Evolutionary conservation across 140 eudicot species (phyloP).

Genomic region (Senecio squalidus): DNA sequence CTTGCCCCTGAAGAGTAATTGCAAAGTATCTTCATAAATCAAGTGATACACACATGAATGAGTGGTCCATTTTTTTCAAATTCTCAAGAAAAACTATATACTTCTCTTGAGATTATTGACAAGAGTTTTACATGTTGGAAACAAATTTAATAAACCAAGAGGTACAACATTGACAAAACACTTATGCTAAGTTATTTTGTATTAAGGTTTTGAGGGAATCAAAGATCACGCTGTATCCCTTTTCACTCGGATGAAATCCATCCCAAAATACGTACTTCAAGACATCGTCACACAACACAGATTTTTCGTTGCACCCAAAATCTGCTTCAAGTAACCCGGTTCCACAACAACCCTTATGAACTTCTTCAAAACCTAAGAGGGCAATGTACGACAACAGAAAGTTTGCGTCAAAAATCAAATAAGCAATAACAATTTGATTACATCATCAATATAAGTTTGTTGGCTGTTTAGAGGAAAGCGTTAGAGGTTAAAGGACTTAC

Average conservation of each 20-base stretch:
- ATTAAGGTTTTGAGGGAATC: constrained; percentile 23
- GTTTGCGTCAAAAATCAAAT: neutral
- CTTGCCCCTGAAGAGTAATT: too few relatives aligned
- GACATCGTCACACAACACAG: constrained; percentile 50
- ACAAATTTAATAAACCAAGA: neutral
- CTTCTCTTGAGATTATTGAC: neutral
- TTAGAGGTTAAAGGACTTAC: constrained; percentile 16
- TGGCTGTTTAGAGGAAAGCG: neutral
- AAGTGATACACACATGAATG: too few relatives aligned
- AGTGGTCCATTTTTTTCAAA: neutral
- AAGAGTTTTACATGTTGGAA: neutral
- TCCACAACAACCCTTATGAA: constrained; percentile 69
- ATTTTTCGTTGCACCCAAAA: constrained; percentile 44
- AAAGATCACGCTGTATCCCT: constrained; percentile 37
- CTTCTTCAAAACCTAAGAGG: constrained; percentile 60
- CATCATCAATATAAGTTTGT: neutral
- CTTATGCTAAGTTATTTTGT: constrained; percentile 12
- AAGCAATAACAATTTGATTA: neutral
- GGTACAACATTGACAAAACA: neutral
- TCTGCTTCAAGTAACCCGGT: constrained; percentile 61
- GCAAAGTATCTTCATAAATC: neutral
- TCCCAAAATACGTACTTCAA: constrained; percentile 62
- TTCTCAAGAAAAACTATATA: neutral
- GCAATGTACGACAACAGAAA: neutral
- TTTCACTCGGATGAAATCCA: constrained; percentile 66